phyloP scores from a whole-genome alignment of 495 filamentous ascomycete species.

The Neurospora intermedia region DNA sequence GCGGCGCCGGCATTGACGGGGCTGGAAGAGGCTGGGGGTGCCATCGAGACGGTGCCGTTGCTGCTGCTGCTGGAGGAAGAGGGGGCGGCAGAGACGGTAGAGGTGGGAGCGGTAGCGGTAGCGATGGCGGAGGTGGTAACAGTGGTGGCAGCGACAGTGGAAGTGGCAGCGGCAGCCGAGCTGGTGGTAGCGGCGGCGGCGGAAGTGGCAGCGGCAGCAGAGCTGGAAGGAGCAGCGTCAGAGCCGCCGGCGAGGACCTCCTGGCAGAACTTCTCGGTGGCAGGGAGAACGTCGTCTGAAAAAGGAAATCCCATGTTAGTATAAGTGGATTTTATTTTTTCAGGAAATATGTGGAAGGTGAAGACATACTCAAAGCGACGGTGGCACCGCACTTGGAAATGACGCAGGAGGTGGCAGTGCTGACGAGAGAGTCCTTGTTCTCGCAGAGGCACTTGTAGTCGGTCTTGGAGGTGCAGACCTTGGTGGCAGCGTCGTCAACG shows the following conservation, averaged over 20 bases:
- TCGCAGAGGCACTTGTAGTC: slow-evolving; percentile 37
- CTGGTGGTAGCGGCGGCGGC: background rate
- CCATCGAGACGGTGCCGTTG: slow-evolving; percentile 2
- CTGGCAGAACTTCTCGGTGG: slow-evolving; percentile 24
- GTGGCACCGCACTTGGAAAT: slow-evolving; percentile 22
- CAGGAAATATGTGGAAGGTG: too few relatives aligned
- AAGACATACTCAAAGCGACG: slow-evolving; percentile 20
- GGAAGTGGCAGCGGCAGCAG: background rate
- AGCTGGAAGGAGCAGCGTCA: background rate
- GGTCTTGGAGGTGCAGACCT: slow-evolving; percentile 24
- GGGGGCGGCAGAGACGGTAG: background rate
- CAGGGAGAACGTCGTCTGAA: slow-evolving; percentile 29
- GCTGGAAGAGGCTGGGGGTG: background rate
- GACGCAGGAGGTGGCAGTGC: slow-evolving; percentile 28
- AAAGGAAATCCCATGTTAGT: background rate
- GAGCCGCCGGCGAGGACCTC: slow-evolving; percentile 11
- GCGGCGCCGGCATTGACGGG: slow-evolving; percentile 13
- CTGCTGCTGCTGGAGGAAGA: slow-evolving; percentile 6
- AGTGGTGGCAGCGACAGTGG: slow-evolving; percentile 4
- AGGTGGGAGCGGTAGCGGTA: background rate
- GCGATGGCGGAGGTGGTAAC: background rate
- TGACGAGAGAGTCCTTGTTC: slow-evolving; percentile 21
- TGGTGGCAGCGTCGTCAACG: slow-evolving; percentile 23
- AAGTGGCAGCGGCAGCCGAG: background rate
- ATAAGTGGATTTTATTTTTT: background rate